These are phyloP conservation scores for Tremellales sp. DNA, from an alignment of 1,284 basidiomycete genomes.

Conservation along the genomic window DNA sequence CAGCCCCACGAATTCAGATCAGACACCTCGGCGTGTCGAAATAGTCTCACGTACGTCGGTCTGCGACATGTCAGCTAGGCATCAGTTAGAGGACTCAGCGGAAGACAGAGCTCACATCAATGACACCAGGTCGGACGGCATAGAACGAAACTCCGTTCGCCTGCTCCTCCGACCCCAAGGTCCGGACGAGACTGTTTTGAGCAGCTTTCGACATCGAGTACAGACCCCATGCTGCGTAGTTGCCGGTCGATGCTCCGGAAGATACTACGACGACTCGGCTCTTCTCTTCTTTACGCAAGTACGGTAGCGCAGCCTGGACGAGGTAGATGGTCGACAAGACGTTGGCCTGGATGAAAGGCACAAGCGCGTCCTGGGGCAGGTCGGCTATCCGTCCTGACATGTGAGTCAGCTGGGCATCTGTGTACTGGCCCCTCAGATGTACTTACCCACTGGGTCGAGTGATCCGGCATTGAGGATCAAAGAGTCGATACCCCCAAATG, in stretches of 20 bases:
- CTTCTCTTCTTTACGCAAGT: conserved; percentile 41
- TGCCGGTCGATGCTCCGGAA: conserved; percentile 52
- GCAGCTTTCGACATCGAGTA: conserved; percentile 53
- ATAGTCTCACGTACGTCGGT: conserved; percentile 15
- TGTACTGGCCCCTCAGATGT: not conserved
- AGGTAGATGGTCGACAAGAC: conserved; percentile 53
- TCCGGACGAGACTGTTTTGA: conserved; percentile 52
- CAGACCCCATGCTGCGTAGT: conserved; percentile 52
- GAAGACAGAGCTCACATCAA: conserved; percentile 44
- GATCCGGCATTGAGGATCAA: conserved; percentile 54
- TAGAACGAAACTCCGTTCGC: conserved; percentile 45
- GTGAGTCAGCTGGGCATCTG: not conserved
- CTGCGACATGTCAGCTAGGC: conserved; percentile 5
- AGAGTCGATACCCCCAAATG: conserved; percentile 51
- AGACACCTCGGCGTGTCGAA: not conserved
- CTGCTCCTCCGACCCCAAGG: conserved; percentile 53
- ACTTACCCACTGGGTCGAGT: conserved; percentile 46
- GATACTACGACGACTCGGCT: conserved; percentile 53
- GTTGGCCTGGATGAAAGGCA: conserved; percentile 49
- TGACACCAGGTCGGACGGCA: conserved; percentile 54
- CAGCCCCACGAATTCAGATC: not conserved
- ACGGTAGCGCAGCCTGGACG: conserved; percentile 49
- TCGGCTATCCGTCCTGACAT: conserved; percentile 32
- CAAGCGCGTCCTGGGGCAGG: conserved; percentile 19
- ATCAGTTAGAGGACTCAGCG: not conserved